Base-by-base conservation (phyloP, 192 early-diverging fungal genomes). In the Chytriomyces hyalinus region DNA sequence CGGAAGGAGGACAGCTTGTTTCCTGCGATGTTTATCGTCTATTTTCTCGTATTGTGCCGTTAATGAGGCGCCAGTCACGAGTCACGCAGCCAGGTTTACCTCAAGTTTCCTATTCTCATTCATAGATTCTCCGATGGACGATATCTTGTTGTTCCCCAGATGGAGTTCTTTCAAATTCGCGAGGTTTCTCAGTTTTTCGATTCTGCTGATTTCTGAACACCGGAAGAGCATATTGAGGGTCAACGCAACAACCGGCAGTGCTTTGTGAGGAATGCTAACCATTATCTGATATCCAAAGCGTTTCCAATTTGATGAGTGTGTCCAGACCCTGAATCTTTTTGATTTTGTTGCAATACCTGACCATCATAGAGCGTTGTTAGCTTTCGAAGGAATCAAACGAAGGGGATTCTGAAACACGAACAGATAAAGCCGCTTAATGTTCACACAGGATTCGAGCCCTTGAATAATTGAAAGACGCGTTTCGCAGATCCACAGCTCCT, bases 401-500 rank as follows among this genome's bases (percentile, higher is more conserved):
- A 60, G 15, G 57, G 13, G n/a, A 77, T 36, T 36, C 3, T 24
- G 0, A 24, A 4, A 50, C 0, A 62, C 81, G 61, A 74, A 90
- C 87, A 90, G 51, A 73, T 78, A 90, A 22, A 90, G 78, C 61
- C 81, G 51, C 59, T 81, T 83, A 13, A 90, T 70, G 15, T 83
- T 70, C 28, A 44, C 71, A 13, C 72, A 78, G 11, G 47, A 49
- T 24, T 88, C 80, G 47, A 90, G 63, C 20, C 83, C 81, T 45
- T 61, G 26, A n/a, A 90, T 88, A 24, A 11, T 49, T 6, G 69
- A 50, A 26, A 90, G 61, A 46, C 61, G 49, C 36, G 85, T 90
- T 78, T 90, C 89, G 68, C 88, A 90, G 20, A 90, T 85, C 89
- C 89, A 90, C 24, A 90, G 79, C 49, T 79, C 48, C 71, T 88